Evolutionary conservation across 2,329 filamentous ascomycete genomes (phyloP), one percentile per base, ranked within the genome.

Genomic region (Neophaeococcomyces mojaviensis): DNA sequence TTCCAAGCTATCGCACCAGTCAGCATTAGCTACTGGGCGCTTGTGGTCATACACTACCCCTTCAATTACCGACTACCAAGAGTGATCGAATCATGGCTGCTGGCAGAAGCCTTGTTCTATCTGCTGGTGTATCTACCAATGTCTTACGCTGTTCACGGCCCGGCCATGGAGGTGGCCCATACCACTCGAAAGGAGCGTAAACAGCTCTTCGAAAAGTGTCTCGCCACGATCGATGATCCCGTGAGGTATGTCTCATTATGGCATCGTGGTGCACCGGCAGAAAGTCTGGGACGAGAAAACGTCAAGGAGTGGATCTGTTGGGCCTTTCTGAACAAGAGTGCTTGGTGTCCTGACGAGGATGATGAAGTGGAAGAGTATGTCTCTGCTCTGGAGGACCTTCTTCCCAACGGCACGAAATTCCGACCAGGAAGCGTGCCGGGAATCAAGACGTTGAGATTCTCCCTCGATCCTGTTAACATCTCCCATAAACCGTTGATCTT

Each of bases 241-340:
- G 73, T 77, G 44, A 61, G 62, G 18, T 86, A 83, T 56, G 53
- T 87, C 34, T 69, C 66, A 39, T 69, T 71, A 49, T 87, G 83
- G 83, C 85, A 86, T 52, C 67, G 79, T n/a, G 77, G 76, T 26
- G 77, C 81, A 1, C 66, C 73, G 8, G 47, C 68, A 1, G 60
- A 67, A 15, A 78, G 82, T 28, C 78, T 87, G 45, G 69, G 73
- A 36, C 68, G 74, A n/a, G 80, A 85, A n/a, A 84, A 86, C 55
- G 63, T 86, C 43, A 73, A 71, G 53, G 78, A 84, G 50, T 86
- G 84, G 54, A 61, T 84, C 18, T 67, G 76, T 7, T 87, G 83
- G 83, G 81, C 77, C 1, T 79, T 86, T 56, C 77, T 82, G 49
- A 79, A 82, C 50, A 45, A 42, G 18, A 48, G 30, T 30, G 34